A percentile compares a stretch with the other conserved stretches of the same genome.
Conservation (phyloP, 2,329 filamentous ascomycete species). For the Aspergillus carbonarius region DNA sequence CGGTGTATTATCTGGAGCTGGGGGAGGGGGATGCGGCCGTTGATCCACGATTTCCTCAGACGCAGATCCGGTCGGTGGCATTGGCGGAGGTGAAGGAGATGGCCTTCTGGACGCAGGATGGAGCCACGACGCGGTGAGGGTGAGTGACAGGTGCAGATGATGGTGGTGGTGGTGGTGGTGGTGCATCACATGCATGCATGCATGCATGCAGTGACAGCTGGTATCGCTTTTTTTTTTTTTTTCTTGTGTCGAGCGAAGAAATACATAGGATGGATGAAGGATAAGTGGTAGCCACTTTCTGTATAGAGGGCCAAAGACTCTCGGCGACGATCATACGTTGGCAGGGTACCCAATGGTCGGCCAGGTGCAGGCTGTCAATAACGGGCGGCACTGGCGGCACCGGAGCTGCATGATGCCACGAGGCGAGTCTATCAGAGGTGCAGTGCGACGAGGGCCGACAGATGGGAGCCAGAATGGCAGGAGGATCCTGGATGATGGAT, state of each 20-base stretch:
- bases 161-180: background rate
- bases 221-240: background rate
- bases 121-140: background rate
- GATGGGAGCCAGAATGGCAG: too few species aligned
- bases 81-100: constrained; percentile 37
- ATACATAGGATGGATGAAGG: too few species aligned
- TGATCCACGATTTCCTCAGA: constrained; percentile 40
- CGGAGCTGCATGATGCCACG: background rate
- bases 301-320: too few species aligned
- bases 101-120: constrained; percentile 29
- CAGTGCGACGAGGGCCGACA: background rate
- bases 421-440: too few species aligned
- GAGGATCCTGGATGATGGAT: too few species aligned
- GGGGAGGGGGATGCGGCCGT: constrained; percentile 20
- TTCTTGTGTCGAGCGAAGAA: background rate
- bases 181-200: background rate
- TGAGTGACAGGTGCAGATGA: background rate
- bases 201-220: background rate
- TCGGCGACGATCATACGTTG: too few species aligned
- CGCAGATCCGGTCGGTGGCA: constrained; percentile 30
- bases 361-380: background rate
- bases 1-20: constrained; percentile 39
- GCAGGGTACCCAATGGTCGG: too few species aligned
- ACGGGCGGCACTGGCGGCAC: background rate
- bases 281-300: too few species aligned